Evolutionary conservation across 169 alveolate genomes (phyloP), one percentile per base, ranked within the genome.

Genomic region (Plasmodium billcollinsi): DNA sequence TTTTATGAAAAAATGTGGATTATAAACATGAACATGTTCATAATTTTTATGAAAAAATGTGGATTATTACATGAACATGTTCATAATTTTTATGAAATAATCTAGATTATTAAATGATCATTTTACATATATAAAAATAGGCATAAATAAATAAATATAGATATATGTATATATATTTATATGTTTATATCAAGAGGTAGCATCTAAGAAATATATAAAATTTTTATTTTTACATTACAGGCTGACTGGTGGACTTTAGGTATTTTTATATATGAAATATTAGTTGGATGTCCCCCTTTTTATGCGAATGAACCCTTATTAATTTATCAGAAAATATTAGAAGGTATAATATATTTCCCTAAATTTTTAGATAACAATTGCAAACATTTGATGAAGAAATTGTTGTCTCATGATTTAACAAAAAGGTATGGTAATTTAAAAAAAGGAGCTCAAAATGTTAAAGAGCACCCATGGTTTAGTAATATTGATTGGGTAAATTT

Each of bases 221-320:
- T 39, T 5, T 39, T 39, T 5, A 39, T 26, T 65, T 29, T 65
- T 29, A 9, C 26, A 20, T 49, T 75, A 20, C 49, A 80, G 90
- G 90, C 80, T 18, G 99, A 98, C 83, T 97, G 99, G 99, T 99
- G 99, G 99, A 98, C 99, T 47, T 95, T 98, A 74, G 99, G 99
- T 0, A 97, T 97, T 15, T 93, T 98, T 71, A 97, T 97, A 14
- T 98, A 98, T 93, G 99, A 98, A 95, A 98, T 98, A 99, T 93
- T 98, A 45, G 99, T 98, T 21, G 99, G 99, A 20, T 97, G 97
- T 88, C 99, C 99, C 43, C 99, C 99, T 26, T 98, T 97, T 96
- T 96, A 97, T 89, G 99, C 98, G 88, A 99, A 98, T 90, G 99
- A 98, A 86, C 99, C 99, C 12, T 96, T 98, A 98, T 97, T 98